Conservation (phyloP, 139 green algal species). For the Micractinium conductrix region DNA sequence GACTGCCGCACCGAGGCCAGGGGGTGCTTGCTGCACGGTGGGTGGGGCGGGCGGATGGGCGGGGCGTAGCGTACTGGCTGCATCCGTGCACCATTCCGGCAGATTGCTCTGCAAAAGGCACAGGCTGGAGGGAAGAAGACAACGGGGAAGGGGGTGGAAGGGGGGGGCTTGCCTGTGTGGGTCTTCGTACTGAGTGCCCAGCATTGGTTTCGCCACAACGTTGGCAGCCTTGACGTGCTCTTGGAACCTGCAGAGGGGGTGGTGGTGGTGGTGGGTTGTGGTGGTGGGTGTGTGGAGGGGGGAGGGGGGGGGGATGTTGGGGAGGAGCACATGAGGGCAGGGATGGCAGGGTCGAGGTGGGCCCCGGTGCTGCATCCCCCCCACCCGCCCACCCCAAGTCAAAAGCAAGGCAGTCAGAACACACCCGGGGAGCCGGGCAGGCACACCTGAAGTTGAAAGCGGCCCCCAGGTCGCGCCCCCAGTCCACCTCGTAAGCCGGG, state of each 20-base stretch:
- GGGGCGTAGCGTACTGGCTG: too few relatives aligned
- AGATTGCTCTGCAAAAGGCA: too few relatives aligned
- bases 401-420: neutral
- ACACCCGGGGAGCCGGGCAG: neutral
- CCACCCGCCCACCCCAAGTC: too few relatives aligned
- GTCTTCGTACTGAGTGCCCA: conserved; percentile 34
- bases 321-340: neutral
- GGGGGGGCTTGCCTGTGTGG: neutral
- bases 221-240: conserved; percentile 38
- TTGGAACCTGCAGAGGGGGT: conserved; percentile 8
- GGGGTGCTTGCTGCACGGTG: conserved; percentile 7
- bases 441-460: conserved; percentile 32
- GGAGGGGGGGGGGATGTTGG: neutral
- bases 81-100: too few relatives aligned
- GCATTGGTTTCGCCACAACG: conserved; percentile 14
- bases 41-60: neutral
- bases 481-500: conserved; percentile 28
- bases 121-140: neutral
- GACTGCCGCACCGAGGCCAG: conserved; percentile 21
- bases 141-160: neutral
- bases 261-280: neutral
- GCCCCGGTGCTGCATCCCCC: too few relatives aligned
- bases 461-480: conserved; percentile 21
- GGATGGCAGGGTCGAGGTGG: neutral
- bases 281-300: neutral